phyloP scores from a whole-genome alignment of 1,139 yeast species.

The Hyphopichia pseudoburtonii region DNA sequence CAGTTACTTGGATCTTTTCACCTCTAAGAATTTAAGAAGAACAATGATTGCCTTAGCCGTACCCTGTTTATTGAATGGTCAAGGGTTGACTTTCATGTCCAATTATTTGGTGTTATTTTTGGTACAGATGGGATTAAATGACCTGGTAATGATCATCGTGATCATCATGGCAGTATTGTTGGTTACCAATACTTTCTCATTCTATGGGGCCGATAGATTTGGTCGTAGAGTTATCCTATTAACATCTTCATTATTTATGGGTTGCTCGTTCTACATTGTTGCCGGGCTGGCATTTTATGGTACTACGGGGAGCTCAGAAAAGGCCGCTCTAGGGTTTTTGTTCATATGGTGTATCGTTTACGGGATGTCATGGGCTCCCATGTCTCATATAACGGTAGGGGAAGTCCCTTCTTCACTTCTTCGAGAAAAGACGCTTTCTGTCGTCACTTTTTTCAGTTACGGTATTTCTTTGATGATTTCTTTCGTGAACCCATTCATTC shows the following conservation, averaged over 20 bases:
- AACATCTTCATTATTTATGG: conserved; percentile 63
- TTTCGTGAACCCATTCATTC: conserved; percentile 11
- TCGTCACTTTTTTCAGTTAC: conserved; percentile 7
- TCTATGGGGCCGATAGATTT: conserved; percentile 27
- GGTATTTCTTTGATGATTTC: conserved; percentile 9
- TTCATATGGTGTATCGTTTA: conserved; percentile 8
- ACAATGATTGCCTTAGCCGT: conserved; percentile 6
- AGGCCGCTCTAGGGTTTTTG: conserved; percentile 7
- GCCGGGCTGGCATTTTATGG: conserved; percentile 7
- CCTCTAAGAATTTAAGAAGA: conserved; percentile 7
- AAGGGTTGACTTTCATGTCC: conserved; percentile 9
- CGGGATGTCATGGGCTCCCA: conserved; percentile 8
- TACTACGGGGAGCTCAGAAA: neutral
- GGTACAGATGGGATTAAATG: conserved; percentile 4
- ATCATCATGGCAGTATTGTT: conserved; percentile 7
- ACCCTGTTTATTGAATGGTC: conserved; percentile 8
- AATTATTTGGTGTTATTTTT: conserved; percentile 8
- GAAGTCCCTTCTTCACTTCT: conserved; percentile 7
- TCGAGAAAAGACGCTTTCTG: conserved; percentile 8
- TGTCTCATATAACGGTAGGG: conserved; percentile 7
- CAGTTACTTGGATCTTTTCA: conserved; percentile 6
- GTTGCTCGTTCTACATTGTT: conserved; percentile 24
- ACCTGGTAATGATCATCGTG: conserved; percentile 7
- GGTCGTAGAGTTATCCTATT: conserved; percentile 75
- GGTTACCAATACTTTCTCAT: conserved; percentile 7